phyloP scores from a whole-genome alignment of 1,284 basidiomycete genomes.

The Mycena citricolor region DNA sequence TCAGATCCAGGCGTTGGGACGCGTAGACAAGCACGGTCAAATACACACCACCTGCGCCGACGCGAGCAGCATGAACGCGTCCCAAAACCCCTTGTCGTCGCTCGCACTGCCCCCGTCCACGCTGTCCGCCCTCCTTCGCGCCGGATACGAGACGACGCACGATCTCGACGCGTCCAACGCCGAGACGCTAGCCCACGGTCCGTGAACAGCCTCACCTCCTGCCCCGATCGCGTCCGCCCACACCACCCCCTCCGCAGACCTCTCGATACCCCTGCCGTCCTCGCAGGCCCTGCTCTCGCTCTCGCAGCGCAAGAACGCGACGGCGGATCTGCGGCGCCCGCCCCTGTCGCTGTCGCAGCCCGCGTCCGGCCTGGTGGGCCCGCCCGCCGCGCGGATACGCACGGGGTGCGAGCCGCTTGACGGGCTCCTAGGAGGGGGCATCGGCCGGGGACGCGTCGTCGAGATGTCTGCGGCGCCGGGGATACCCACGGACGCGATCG shows the following conservation, averaged over 20 bases:
- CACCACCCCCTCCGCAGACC: constrained; percentile 35
- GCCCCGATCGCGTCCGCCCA: constrained; percentile 6
- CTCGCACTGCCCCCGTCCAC: constrained; percentile 38
- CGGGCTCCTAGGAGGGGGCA: constrained; percentile 56
- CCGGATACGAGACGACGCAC: constrained; percentile 51
- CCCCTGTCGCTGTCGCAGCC: constrained; percentile 63
- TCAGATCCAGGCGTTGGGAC: too few relatives aligned
- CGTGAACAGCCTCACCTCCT: not conserved
- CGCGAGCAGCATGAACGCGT: constrained; percentile 8
- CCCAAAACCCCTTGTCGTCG: constrained; percentile 34
- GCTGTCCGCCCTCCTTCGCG: constrained; percentile 42
- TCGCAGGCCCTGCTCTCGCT: constrained; percentile 46
- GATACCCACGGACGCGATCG: constrained; percentile 56
- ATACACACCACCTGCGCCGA: too few relatives aligned
- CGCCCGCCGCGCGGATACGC: constrained; percentile 33
- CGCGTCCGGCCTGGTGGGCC: constrained; percentile 46
- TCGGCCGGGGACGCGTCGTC: constrained; percentile 58
- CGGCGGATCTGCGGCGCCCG: constrained; percentile 30
- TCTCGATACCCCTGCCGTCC: constrained; percentile 43
- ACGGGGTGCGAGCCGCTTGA: constrained; percentile 55
- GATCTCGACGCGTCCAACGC: constrained; percentile 43
- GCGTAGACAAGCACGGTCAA: too few relatives aligned
- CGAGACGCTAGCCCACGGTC: constrained; percentile 47
- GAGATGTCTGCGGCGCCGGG: constrained; percentile 77
- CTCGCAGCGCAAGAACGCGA: constrained; percentile 29